Conservation (phyloP, 108 stramenopile species). For the Conticribra guillardii region DNA sequence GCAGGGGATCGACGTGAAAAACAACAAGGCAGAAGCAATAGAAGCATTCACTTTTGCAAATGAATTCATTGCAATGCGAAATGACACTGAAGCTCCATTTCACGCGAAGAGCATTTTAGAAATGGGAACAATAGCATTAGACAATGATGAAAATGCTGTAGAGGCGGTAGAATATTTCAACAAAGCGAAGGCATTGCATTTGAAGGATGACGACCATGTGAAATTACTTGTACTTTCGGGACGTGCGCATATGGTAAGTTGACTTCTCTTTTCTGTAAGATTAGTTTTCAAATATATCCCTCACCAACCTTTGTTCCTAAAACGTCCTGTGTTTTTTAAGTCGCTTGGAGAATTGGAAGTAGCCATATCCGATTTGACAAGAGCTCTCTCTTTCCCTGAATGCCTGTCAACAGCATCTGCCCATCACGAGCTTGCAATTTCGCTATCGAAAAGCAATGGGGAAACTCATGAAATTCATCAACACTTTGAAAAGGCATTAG, state of each 20-base stretch:
- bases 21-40: conserved; percentile 27
- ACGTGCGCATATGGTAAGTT: conserved; percentile 27
- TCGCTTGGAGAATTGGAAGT: conserved; percentile 32
- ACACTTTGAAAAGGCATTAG: conserved; percentile 48
- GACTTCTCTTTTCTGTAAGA: not conserved
- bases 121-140: conserved; percentile 42
- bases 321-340: not conserved
- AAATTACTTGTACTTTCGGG: conserved; percentile 36
- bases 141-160: conserved; percentile 21
- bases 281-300: not conserved
- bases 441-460: conserved; percentile 23
- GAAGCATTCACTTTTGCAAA: conserved; percentile 46
- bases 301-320: too few species aligned
- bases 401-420: conserved; percentile 28
- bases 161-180: conserved; percentile 35
- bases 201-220: conserved; percentile 45
- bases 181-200: conserved; percentile 31
- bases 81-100: conserved; percentile 39
- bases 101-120: conserved; percentile 44
- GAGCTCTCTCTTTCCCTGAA: conserved; percentile 40
- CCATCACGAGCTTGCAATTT: conserved; percentile 49
- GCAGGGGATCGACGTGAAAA: conserved; percentile 20
- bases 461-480: conserved; percentile 43
- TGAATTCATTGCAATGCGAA: conserved; percentile 36
- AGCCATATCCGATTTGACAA: conserved; percentile 42